Conservation (phyloP, 2,329 filamentous ascomycete species). For the Colletotrichum plurivorum region DNA sequence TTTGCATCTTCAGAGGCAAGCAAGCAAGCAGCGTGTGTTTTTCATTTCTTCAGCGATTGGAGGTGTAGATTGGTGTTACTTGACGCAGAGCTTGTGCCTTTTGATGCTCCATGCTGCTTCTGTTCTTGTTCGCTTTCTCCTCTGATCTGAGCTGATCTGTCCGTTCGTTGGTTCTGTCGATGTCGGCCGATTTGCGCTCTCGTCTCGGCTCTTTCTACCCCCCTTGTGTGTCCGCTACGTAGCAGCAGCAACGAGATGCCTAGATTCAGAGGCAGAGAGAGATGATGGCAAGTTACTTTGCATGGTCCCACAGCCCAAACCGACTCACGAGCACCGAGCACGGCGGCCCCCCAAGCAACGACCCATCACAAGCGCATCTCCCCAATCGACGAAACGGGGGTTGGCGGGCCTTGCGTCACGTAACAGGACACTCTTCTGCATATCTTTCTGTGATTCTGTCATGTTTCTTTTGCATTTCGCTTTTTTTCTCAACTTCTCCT, state of each 20-base stretch:
- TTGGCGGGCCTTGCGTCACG: slow-evolving; percentile 34
- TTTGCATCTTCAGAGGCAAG: not conserved
- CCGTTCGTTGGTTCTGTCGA: not conserved
- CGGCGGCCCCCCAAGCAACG: not conserved
- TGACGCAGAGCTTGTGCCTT: slow-evolving; percentile 7
- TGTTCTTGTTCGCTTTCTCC: not conserved
- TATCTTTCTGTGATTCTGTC: not conserved
- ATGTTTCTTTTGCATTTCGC: not conserved
- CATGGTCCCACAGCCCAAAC: too few species aligned
- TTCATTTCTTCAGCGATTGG: slow-evolving; percentile 16
- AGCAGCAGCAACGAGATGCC: not conserved
- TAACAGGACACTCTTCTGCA: slow-evolving; percentile 13
- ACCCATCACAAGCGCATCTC: slow-evolving; percentile 34
- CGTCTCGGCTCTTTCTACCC: slow-evolving; percentile 20
- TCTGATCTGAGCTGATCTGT: too few species aligned
- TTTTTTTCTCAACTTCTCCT: not conserved
- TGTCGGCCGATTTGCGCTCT: slow-evolving; percentile 2
- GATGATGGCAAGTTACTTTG: too few species aligned
- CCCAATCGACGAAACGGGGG: slow-evolving; percentile 18
- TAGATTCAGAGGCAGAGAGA: not conserved
- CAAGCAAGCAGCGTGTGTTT: not conserved
- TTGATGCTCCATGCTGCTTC: slow-evolving; percentile 10
- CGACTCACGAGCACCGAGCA: too few species aligned
- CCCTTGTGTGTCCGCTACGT: not conserved
- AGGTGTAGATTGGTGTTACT: slow-evolving; percentile 6